These are phyloP conservation scores for Ananas comosus DNA, from an alignment of 176 grass and related monocot species.

Conservation along the genomic window DNA sequence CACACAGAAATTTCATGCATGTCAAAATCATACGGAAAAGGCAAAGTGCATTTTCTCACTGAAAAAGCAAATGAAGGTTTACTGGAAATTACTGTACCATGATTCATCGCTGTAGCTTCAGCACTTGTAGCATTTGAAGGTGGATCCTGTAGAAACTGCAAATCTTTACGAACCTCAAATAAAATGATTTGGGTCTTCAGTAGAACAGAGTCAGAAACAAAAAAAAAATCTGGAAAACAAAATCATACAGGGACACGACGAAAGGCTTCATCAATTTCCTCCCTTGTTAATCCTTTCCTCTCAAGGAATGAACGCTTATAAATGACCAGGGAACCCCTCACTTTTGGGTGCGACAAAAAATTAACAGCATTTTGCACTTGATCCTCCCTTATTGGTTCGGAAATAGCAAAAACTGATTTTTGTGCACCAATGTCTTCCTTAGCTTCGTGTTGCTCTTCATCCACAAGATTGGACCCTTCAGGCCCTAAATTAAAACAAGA, in stretches of 20 bases:
- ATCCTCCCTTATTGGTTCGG: slow-evolving; percentile 53
- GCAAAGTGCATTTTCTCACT: too few relatives aligned
- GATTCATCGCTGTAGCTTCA: not conserved
- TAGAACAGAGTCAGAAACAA: not conserved
- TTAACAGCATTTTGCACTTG: slow-evolving; percentile 77
- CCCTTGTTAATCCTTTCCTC: slow-evolving; percentile 68
- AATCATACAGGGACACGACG: slow-evolving; percentile 60
- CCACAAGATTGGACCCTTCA: not conserved
- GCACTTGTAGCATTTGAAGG: slow-evolving; percentile 22
- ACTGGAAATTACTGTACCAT: slow-evolving; percentile 3
- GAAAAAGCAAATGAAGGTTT: too few relatives aligned
- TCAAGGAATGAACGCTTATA: slow-evolving; percentile 78
- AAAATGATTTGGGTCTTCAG: not conserved
- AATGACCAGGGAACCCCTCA: slow-evolving; percentile 53
- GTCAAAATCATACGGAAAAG: too few relatives aligned
- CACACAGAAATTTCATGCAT: too few relatives aligned
- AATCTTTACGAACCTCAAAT: not conserved
- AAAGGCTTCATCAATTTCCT: slow-evolving; percentile 91
- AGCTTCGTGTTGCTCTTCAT: not conserved
- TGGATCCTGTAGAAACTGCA: slow-evolving; percentile 47
- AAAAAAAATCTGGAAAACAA: not conserved
- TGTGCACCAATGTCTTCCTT: slow-evolving; percentile 2
- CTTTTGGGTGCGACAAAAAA: slow-evolving; percentile 87
- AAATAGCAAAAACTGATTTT: slow-evolving; percentile 25
- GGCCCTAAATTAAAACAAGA: not conserved